Evolutionary conservation across 2,329 filamentous ascomycete genomes (phyloP).

Genomic region (Biscogniauxia marginata): DNA sequence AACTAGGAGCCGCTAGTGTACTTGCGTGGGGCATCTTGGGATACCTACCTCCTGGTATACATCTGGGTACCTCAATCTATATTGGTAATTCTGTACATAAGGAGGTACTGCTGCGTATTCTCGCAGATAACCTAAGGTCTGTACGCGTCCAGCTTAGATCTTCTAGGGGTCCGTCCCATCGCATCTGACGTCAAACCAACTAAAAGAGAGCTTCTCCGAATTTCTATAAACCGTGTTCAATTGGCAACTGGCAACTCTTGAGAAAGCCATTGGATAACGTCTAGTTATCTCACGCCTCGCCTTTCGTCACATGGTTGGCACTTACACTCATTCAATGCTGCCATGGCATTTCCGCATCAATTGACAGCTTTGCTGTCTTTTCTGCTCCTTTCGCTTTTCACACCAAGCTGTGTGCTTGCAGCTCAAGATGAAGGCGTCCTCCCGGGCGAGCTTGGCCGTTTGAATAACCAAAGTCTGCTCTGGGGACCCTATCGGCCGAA

Average conservation of each 20-base stretch:
- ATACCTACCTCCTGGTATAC: too few relatives aligned
- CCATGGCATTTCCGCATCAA: constrained; percentile 28
- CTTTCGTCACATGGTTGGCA: neutral
- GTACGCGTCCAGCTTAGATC: too few relatives aligned
- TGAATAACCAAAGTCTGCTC: constrained; percentile 79
- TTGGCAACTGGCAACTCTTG: neutral
- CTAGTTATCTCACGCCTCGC: neutral
- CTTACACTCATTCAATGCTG: constrained; percentile 22
- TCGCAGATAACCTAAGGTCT: too few relatives aligned
- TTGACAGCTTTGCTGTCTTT: constrained; percentile 35
- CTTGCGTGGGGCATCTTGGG: too few relatives aligned
- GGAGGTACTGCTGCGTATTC: too few relatives aligned
- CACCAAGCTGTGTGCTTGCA: constrained; percentile 14
- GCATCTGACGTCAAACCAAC: constrained; percentile 1
- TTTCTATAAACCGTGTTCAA: neutral
- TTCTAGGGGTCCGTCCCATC: too few relatives aligned
- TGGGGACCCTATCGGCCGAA: constrained; percentile 97
- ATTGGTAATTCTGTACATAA: too few relatives aligned
- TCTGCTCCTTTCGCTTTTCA: constrained; percentile 17
- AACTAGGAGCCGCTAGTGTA: too few relatives aligned
- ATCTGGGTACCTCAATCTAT: too few relatives aligned
- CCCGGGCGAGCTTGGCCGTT: constrained; percentile 48
- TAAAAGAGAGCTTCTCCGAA: neutral
- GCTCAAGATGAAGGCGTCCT: constrained; percentile 38
- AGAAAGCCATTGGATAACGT: neutral